These are phyloP conservation scores for Fusarium longipes DNA, from an alignment of 2,329 filamentous ascomycete species.

Conservation along the genomic window DNA sequence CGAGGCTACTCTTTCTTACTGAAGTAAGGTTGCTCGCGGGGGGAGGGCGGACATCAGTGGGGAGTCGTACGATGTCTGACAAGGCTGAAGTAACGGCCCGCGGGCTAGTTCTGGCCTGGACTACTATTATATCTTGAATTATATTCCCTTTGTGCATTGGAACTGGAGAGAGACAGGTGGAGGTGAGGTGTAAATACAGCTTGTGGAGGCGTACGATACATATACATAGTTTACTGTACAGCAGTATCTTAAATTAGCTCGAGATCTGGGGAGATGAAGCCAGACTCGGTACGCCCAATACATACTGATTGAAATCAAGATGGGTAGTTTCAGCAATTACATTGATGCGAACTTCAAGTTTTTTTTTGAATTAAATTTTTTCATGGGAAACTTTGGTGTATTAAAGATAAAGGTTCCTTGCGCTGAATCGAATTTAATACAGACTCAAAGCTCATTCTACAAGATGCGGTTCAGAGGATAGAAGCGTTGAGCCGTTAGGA, in stretches of 20 bases:
- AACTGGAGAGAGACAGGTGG: constrained; percentile 11
- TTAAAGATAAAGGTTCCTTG: not conserved
- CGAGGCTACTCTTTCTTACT: constrained; percentile 41
- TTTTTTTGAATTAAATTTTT: not conserved
- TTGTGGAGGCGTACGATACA: constrained; percentile 35
- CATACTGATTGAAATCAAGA: constrained; percentile 27
- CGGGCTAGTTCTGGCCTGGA: constrained; percentile 32
- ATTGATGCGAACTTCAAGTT: too few species aligned
- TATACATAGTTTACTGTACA: constrained; percentile 4
- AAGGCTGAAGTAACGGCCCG: constrained; percentile 45
- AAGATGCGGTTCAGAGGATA: constrained; percentile 21
- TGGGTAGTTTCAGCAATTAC: too few species aligned
- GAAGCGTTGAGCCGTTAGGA: constrained; percentile 25
- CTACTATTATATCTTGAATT: constrained; percentile 29
- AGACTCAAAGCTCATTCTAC: not conserved
- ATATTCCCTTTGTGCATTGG: constrained; percentile 46
- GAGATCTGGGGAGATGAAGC: constrained; percentile 26
- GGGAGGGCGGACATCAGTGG: constrained; percentile 41
- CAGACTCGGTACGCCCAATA: constrained; percentile 30
- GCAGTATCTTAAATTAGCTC: constrained; percentile 19
- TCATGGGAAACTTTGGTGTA: too few species aligned
- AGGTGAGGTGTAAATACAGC: constrained; percentile 39
- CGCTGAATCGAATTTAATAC: not conserved
- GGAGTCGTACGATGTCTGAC: constrained; percentile 47
- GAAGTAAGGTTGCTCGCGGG: constrained; percentile 39